Evolutionary conservation across 169 alveolate genomes (phyloP), one percentile per base, ranked within the genome.

Genomic region (Fabrea salina): DNA sequence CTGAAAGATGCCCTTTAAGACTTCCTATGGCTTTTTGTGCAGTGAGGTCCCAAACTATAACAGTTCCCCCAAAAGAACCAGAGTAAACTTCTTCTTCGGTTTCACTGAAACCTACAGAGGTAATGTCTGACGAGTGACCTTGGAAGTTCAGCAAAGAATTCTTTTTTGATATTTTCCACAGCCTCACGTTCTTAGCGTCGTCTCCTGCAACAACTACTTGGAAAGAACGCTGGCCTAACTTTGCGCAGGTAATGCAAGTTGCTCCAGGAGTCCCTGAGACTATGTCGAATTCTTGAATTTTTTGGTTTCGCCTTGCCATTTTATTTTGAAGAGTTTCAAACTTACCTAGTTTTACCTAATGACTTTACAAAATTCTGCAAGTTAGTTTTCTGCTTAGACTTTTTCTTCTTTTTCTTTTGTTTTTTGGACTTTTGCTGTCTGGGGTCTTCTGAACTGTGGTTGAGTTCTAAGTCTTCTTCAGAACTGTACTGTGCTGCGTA

Each of bases 21-120:
- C 68, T 54, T 37, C 51, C 32, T 19, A 53, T 43, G 68, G 87
- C 85, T 77, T 74, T 84, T 41, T 81, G 58, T 4, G 86, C 32
- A 25, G 82, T 85, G 19, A 91, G 37, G 71, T 91, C 94, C 92
- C 93, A 91, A 3, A 83, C 71, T 59, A 82, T 78, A n/a, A 91
- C 82, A 5, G 89, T 91, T 5, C 94, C 96, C 51, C 94, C 87
- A 66, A 72, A 81, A 16, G 93, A 78, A 5, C 94, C 96, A 16
- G 95, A 82, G 57, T 68, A 90, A 33, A 82, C 27, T 64, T 80
- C 82, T 27, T 66, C 84, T 49, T 86, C 86, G 19, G 68, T 44
- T 35, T 41, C 44, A 44, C 61, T 77, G 50, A 81, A 86, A 13
- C 30, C 30, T 5, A 81, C 86, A 25, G 84, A 35, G 0, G 87